Evolutionary conservation across 495 filamentous ascomycete species (phyloP).

Genomic region (Aspergillus haitiensis): DNA sequence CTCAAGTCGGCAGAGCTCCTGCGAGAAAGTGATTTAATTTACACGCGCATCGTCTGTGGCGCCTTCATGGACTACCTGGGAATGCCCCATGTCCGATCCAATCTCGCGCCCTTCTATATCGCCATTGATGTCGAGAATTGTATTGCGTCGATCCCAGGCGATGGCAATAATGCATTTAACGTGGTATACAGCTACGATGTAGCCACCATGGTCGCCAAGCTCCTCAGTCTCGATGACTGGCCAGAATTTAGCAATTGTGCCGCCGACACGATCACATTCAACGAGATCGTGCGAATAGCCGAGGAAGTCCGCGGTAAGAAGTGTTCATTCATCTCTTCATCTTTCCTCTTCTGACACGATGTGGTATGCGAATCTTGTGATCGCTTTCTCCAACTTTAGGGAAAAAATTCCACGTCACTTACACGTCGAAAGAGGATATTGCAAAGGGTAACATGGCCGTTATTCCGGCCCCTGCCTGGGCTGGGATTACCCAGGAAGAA

Average conservation of each 20-base stretch:
- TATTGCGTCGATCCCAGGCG: not conserved
- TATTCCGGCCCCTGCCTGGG: not conserved
- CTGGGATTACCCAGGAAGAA: not conserved
- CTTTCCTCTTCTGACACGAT: too few species aligned
- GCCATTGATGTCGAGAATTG: not conserved
- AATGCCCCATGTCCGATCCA: not conserved
- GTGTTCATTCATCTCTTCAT: too few species aligned
- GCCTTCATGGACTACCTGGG: slow-evolving; percentile 1
- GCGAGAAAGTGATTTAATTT: not conserved
- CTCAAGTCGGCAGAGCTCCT: not conserved
- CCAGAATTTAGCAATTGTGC: not conserved
- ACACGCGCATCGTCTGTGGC: not conserved
- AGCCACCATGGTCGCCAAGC: not conserved
- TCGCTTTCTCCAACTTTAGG: not conserved
- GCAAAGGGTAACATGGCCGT: not conserved
- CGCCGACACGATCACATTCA: not conserved
- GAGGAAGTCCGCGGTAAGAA: slow-evolving; percentile 2
- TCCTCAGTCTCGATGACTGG: not conserved
- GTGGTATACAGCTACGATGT: not conserved
- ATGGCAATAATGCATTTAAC: not conserved
- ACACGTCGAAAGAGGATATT: not conserved
- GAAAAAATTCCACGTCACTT: not conserved
- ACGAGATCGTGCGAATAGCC: slow-evolving; percentile 2
- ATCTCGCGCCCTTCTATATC: not conserved
- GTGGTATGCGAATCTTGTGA: too few species aligned